Conservation (phyloP, 345 rosid genomes). For the Eutrema yunnanense region DNA sequence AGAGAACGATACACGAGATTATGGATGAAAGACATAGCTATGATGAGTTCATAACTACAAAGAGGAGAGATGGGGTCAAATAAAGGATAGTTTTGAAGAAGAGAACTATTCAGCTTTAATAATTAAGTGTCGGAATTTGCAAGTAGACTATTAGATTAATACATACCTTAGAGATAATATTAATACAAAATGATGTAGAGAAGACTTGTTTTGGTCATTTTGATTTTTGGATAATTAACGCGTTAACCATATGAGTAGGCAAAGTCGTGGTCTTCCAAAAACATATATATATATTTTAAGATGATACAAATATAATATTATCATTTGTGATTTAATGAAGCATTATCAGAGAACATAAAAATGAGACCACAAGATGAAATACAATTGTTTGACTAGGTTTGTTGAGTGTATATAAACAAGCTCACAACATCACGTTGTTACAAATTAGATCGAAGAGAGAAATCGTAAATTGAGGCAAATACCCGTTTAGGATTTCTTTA, state of each 20-base stretch:
- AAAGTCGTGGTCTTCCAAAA: slow-evolving; percentile 10
- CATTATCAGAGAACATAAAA: not conserved
- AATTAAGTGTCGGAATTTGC: not conserved
- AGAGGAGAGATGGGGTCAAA: not conserved
- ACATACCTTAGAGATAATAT: not conserved
- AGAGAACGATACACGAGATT: slow-evolving; percentile 3
- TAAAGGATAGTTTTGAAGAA: not conserved
- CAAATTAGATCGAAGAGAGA: no score
- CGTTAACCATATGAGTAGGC: not conserved
- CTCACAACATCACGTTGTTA: not conserved
- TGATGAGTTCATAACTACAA: not conserved
- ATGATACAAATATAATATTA: not conserved
- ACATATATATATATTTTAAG: not conserved
- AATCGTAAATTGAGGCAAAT: no score
- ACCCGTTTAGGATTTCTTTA: no score
- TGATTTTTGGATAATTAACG: not conserved
- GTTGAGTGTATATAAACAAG: not conserved
- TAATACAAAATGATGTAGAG: not conserved
- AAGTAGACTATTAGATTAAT: slow-evolving; percentile 4
- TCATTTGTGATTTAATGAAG: not conserved
- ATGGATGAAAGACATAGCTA: slow-evolving; percentile 2
- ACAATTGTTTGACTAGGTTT: slow-evolving; percentile 5
- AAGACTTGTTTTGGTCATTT: not conserved
- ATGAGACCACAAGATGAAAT: not conserved
- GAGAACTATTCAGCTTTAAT: not conserved